Conservation (phyloP, 2,329 filamentous ascomycete genomes). For the Ascomycota sp. region DNA sequence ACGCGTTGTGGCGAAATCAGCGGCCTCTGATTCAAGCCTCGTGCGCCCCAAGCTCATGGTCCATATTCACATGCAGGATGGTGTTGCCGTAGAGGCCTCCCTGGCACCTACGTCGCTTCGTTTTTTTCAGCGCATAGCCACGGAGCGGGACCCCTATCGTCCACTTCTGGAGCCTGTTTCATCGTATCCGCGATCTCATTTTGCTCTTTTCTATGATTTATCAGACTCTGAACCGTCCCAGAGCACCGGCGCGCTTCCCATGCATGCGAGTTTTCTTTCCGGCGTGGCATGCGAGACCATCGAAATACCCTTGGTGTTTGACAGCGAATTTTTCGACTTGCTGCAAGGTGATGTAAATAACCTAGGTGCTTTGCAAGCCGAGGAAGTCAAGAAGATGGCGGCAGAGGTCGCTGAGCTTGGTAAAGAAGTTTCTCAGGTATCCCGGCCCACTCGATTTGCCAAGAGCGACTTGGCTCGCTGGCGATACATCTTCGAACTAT, state of each 20-base stretch:
- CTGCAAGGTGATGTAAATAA: conserved; percentile 48
- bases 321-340: conserved; percentile 58
- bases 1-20: conserved; percentile 5
- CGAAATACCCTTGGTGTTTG: conserved; percentile 57
- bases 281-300: conserved; percentile 16
- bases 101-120: conserved; percentile 41
- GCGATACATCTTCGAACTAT: conserved; percentile 64
- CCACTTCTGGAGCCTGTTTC: neutral
- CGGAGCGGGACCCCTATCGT: conserved; percentile 13
- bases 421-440: conserved; percentile 37
- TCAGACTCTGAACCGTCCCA: no score
- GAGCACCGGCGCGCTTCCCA: no score
- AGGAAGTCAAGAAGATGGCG: conserved; percentile 41
- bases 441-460: conserved; percentile 38
- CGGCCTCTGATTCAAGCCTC: conserved; percentile 16
- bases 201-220: neutral
- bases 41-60: conserved; percentile 50
- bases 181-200: conserved; percentile 1
- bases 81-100: conserved; percentile 43
- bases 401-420: conserved; percentile 41
- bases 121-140: conserved; percentile 38
- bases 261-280: no score
- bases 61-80: conserved; percentile 42
- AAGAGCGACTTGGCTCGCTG: conserved; percentile 50
- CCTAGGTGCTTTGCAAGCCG: conserved; percentile 43